These are phyloP conservation scores for Platanus orientalis DNA, from an alignment of 164 flowering plant species.

Conservation along the genomic window DNA sequence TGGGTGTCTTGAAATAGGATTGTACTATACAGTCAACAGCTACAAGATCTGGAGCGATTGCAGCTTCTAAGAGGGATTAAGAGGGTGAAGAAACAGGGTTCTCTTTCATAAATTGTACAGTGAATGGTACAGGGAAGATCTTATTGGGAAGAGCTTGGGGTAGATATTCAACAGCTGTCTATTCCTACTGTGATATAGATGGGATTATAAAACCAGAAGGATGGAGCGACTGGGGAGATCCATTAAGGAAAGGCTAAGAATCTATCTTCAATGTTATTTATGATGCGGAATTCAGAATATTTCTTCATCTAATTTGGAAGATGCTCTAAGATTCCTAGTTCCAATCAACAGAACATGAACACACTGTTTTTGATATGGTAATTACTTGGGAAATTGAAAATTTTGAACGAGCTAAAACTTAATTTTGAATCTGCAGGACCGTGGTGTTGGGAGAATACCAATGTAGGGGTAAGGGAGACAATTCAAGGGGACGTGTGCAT, in stretches of 20 bases:
- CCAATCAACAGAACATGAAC: too few species aligned
- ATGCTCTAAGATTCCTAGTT: too few species aligned
- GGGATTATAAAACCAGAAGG: slow-evolving; percentile 51
- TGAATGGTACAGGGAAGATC: slow-evolving; percentile 58
- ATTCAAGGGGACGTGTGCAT: slow-evolving; percentile 38
- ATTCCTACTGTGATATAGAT: slow-evolving; percentile 48
- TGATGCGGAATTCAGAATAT: too few species aligned
- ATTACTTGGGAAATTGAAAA: too few species aligned
- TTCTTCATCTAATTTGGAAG: too few species aligned
- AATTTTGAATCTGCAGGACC: slow-evolving; percentile 40
- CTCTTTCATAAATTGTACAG: slow-evolving; percentile 60
- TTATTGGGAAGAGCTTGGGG: slow-evolving; percentile 93
- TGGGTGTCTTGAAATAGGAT: slow-evolving; percentile 28
- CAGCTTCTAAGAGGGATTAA: slow-evolving; percentile 68
- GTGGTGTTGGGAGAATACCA: slow-evolving; percentile 61
- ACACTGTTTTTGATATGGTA: too few species aligned
- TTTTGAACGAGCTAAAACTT: not conserved
- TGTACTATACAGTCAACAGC: slow-evolving; percentile 61
- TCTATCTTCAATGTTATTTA: not conserved
- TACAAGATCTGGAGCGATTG: slow-evolving; percentile 53
- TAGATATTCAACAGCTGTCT: slow-evolving; percentile 53
- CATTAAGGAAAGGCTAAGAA: slow-evolving; percentile 33
- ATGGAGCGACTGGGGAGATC: slow-evolving; percentile 71
- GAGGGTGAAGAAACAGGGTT: slow-evolving; percentile 63
- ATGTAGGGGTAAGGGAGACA: slow-evolving; percentile 74